Evolutionary conservation across 1,284 basidiomycete species (phyloP).

Genomic region (Sparassis latifolia): DNA sequence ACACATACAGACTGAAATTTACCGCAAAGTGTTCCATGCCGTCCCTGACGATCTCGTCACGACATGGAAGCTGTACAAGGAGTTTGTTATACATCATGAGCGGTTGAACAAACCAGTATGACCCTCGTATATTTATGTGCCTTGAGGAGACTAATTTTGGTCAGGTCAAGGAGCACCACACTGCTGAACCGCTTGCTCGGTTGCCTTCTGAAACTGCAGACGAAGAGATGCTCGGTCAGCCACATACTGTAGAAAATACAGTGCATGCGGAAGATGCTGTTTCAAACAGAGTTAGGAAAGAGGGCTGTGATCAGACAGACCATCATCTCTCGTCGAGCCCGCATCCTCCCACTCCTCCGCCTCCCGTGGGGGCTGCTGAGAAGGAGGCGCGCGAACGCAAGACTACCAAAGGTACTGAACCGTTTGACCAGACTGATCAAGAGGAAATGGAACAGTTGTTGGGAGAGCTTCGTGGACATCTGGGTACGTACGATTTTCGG

Average conservation of each 20-base stretch:
- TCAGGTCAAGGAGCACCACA: constrained; percentile 39
- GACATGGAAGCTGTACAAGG: constrained; percentile 93
- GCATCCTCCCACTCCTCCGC: constrained; percentile 8
- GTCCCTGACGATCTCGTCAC: constrained; percentile 87
- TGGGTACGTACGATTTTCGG: constrained; percentile 48
- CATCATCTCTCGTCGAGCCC: constrained; percentile 8
- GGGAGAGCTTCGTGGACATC: constrained; percentile 71
- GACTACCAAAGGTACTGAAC: constrained; percentile 48
- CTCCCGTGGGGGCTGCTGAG: constrained; percentile 20
- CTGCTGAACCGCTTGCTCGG: constrained; percentile 43
- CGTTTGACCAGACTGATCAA: constrained; percentile 76
- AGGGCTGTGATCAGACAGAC: constrained; percentile 9
- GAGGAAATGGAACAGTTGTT: constrained; percentile 86
- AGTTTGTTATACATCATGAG: constrained; percentile 75
- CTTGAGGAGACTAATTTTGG: constrained; percentile 6
- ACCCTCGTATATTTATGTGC: constrained; percentile 6
- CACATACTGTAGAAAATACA: constrained; percentile 10
- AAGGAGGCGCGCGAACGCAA: constrained; percentile 32
- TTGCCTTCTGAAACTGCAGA: constrained; percentile 55
- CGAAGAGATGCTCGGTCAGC: constrained; percentile 28
- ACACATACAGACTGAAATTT: constrained; percentile 76
- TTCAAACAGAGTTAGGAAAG: constrained; percentile 14
- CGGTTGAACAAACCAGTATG: constrained; percentile 63
- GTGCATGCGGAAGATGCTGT: constrained; percentile 14
- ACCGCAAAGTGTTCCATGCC: constrained; percentile 88